phyloP scores from a whole-genome alignment of 148 eudicot genomes.

The Vaccinium vitisidaea region DNA sequence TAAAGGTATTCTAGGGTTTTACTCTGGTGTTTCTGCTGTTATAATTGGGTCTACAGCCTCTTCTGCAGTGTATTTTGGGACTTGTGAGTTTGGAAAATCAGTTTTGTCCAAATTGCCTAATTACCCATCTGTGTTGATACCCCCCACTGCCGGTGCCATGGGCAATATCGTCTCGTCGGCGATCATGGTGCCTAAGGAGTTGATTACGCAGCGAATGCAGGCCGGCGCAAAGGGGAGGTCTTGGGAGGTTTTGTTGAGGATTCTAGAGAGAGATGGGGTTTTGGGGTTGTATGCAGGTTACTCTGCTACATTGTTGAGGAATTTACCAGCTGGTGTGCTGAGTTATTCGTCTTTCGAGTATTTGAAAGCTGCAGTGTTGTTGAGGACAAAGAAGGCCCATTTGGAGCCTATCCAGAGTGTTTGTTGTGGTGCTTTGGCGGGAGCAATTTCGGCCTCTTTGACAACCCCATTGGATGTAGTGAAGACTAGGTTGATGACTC shows the following conservation, averaged over 20 bases:
- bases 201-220: slow-evolving; percentile 83
- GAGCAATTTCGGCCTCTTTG: slow-evolving; percentile 80
- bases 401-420: slow-evolving; percentile 80
- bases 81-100: slow-evolving; percentile 91
- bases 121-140: slow-evolving; percentile 61
- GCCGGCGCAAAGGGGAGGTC: slow-evolving; percentile 91
- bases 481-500: slow-evolving; percentile 94
- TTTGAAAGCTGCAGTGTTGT: slow-evolving; percentile 73
- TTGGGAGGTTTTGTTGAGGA: slow-evolving; percentile 69
- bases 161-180: slow-evolving; percentile 89
- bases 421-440: slow-evolving; percentile 88
- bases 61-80: slow-evolving; percentile 86
- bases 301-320: slow-evolving; percentile 84
- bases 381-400: slow-evolving; percentile 30
- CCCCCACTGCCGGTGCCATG: slow-evolving; percentile 89
- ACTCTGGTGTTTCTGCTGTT: slow-evolving; percentile 82
- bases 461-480: slow-evolving; percentile 92
- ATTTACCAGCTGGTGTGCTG: slow-evolving; percentile 90
- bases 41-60: slow-evolving; percentile 78
- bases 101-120: slow-evolving; percentile 52
- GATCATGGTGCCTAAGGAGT: slow-evolving; percentile 89
- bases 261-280: slow-evolving; percentile 76
- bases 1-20: slow-evolving; percentile 77
- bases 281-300: slow-evolving; percentile 88
- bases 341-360: slow-evolving; percentile 94